phyloP scores from a whole-genome alignment of 2,329 filamentous ascomycete genomes.

The Mycosphaerella arachidis region DNA sequence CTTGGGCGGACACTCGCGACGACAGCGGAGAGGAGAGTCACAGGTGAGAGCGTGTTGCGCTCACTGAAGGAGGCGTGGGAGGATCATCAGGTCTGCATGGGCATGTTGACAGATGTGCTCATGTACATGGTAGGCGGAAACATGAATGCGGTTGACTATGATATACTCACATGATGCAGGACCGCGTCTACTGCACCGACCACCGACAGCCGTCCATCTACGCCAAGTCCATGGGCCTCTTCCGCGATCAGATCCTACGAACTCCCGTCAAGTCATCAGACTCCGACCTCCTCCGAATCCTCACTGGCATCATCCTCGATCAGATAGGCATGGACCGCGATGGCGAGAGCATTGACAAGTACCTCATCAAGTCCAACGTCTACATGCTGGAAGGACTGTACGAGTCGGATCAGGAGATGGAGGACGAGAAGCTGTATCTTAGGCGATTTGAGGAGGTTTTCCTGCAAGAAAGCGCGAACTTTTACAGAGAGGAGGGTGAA shows the following conservation, averaged over 20 bases:
- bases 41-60: slow-evolving; percentile 77
- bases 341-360: slow-evolving; percentile 81
- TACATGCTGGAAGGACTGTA: slow-evolving; percentile 89
- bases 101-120: slow-evolving; percentile 91
- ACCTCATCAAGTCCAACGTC: slow-evolving; percentile 74
- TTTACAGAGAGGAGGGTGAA: slow-evolving; percentile 73
- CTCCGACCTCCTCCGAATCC: slow-evolving; percentile 63
- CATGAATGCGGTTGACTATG: not conserved
- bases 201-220: slow-evolving; percentile 74
- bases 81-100: slow-evolving; percentile 87
- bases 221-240: slow-evolving; percentile 77
- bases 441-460: slow-evolving; percentile 78
- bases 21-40: slow-evolving; percentile 71
- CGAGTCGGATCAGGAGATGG: slow-evolving; percentile 71
- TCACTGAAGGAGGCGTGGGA: slow-evolving; percentile 76
- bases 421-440: slow-evolving; percentile 76
- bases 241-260: slow-evolving; percentile 77
- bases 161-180: slow-evolving; percentile 42
- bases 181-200: slow-evolving; percentile 75
- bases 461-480: slow-evolving; percentile 62
- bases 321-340: slow-evolving; percentile 89
- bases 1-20: slow-evolving; percentile 46
- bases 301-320: slow-evolving; percentile 79
- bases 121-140: slow-evolving; percentile 70
- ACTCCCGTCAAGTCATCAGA: slow-evolving; percentile 47